phyloP scores from a whole-genome alignment of 139 green algal genomes.

The Eudorina sp. region DNA sequence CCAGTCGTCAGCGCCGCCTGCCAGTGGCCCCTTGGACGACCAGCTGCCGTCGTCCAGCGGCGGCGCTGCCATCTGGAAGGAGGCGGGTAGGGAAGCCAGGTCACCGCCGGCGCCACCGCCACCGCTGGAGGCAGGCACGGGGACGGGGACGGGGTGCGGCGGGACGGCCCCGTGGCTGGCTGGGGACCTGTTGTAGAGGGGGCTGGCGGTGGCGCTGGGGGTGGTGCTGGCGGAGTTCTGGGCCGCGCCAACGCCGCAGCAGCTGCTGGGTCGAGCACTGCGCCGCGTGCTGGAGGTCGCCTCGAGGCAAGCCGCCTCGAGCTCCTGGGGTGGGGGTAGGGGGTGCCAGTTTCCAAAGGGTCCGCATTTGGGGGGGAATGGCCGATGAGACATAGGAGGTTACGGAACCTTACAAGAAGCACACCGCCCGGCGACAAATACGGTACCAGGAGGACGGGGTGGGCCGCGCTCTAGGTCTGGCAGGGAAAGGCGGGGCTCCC shows the following conservation, averaged over 20 bases:
- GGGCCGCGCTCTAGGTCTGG: too few species aligned
- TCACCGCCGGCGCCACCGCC: background rate
- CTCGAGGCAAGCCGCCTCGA: conserved; percentile 32
- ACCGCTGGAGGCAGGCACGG: background rate
- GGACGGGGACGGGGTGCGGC: background rate
- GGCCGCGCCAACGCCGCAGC: background rate
- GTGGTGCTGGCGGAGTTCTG: background rate
- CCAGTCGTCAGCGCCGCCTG: background rate
- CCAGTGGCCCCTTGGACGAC: too few species aligned
- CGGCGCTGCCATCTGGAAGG: background rate
- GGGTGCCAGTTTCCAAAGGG: too few species aligned
- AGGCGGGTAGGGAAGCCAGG: background rate
- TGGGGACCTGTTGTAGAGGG: background rate
- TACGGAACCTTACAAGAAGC: too few species aligned
- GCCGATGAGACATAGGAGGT: too few species aligned
- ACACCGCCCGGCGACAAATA: too few species aligned
- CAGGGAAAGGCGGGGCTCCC: too few species aligned
- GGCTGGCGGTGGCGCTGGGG: conserved; percentile 25
- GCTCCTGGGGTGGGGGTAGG: background rate
- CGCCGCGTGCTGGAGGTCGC: background rate
- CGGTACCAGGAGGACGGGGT: too few species aligned
- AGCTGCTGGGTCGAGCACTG: background rate
- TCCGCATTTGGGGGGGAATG: too few species aligned
- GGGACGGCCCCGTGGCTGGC: background rate
- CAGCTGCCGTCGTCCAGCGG: background rate